Base-by-base conservation (phyloP, 1,284 basidiomycete species). In the Moniliophthora roreri region DNA sequence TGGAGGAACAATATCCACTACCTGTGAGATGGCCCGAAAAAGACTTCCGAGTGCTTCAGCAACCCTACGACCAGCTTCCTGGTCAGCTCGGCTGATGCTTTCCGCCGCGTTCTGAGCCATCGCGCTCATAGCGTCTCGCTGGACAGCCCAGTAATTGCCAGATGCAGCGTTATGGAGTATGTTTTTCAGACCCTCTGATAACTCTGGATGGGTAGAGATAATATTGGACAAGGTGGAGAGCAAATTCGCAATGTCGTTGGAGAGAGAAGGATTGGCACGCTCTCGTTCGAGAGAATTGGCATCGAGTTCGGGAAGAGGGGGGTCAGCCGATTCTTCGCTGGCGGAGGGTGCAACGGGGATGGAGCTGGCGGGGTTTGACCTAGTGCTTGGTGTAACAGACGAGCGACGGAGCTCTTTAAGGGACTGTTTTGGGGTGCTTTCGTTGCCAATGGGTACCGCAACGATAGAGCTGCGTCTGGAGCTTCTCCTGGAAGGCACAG, bases 91-190 rank as follows among this genome's bases (percentile, higher is more conserved):
- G 28, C 76, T 75, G 38, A 78, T 63, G 38, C 80, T 76, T 21
- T 73, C 74, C 1, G 78, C 66, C 18, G 71, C 68, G 37, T 69
- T 66, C 42, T 77, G 72, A 48, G 76, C 60, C 1, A 82, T 71
- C 42, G 77, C 74, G 41, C 79, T 74, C 42, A 87, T 66, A 5
- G 78, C 70, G 13, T 80, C 78, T 42, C 82, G 79, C 60, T 88
- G 85, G 23, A 75, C 65, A 39, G 71, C 66, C 87, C 85, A 90
- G 62, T 91, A 91, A 13, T 75, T 70, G 18, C 87, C 88, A 49
- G 73, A 79, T 3, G 77, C 73, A 7, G 84, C 73, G 59, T 89
- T 87, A 50, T 72, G 71, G 35, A 84, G 63, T 40, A 91, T 79
- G 60, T 79, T 84, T 50, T 79, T 82, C 51, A 91, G 63, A 36